These are phyloP conservation scores for Arthroderma sp. DNA, from an alignment of 2,329 filamentous ascomycete genomes.

Conservation along the genomic window DNA sequence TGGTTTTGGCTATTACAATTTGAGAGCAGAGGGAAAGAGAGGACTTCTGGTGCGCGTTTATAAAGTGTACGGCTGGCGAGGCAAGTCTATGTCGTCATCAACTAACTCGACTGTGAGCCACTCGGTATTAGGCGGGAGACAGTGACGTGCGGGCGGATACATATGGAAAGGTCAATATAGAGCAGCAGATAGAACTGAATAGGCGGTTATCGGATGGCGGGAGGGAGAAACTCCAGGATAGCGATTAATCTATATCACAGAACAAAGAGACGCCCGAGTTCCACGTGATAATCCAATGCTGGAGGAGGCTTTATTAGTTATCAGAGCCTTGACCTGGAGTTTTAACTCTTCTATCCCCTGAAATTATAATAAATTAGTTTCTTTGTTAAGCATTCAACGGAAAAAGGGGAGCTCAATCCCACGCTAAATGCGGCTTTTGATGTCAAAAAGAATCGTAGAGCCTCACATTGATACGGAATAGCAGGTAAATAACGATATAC, in stretches of 20 bases:
- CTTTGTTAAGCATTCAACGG: background rate
- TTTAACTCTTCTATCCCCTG: no score
- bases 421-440: background rate
- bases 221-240: no score
- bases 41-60: background rate
- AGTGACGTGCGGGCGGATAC: no score
- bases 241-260: no score
- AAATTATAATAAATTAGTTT: no score
- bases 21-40: background rate
- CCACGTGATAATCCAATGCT: no score
- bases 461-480: background rate
- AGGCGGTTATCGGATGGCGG: no score
- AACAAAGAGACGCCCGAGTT: background rate
- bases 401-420: background rate
- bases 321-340: background rate
- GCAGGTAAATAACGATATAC: no score
- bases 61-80: background rate
- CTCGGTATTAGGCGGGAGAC: no score
- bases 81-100: background rate
- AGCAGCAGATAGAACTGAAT: no score
- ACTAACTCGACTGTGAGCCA: background rate
- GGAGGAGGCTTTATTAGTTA: background rate
- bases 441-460: background rate
- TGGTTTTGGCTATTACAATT: background rate
- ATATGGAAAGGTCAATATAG: no score